Conservation (phyloP, 495 filamentous ascomycete species). For the Podospora didyma region DNA sequence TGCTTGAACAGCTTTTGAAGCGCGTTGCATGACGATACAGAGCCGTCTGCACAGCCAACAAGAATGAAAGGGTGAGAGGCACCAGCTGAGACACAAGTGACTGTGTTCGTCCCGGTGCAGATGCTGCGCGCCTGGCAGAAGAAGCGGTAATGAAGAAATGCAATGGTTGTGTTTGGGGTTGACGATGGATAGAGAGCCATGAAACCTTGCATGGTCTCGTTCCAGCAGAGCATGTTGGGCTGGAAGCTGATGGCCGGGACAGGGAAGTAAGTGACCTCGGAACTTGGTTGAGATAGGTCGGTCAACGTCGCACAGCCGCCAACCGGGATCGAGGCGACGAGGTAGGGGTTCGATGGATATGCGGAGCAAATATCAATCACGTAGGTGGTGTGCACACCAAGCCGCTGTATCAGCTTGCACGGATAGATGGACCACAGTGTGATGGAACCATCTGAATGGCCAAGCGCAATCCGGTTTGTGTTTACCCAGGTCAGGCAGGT, state of each 20-base stretch:
- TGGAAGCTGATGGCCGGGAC: slow-evolving; percentile 42
- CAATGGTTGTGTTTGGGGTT: slow-evolving; percentile 42
- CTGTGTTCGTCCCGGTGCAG: slow-evolving; percentile 39
- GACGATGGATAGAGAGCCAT: slow-evolving; percentile 42
- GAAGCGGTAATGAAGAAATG: slow-evolving; percentile 41
- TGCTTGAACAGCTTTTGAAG: slow-evolving; percentile 44
- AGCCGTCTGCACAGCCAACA: slow-evolving; percentile 40
- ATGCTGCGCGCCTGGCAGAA: slow-evolving; percentile 44
- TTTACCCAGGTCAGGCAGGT: slow-evolving; percentile 47
- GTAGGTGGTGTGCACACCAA: slow-evolving; percentile 38
- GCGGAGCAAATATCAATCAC: slow-evolving; percentile 46
- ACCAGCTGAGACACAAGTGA: slow-evolving; percentile 41
- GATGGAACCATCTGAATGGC: slow-evolving; percentile 45
- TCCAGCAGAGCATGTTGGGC: slow-evolving; percentile 44
- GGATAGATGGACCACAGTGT: slow-evolving; percentile 46
- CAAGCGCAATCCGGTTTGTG: slow-evolving; percentile 43
- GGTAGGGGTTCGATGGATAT: slow-evolving; percentile 42
- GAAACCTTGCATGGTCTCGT: slow-evolving; percentile 42
- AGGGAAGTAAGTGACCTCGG: slow-evolving; percentile 42
- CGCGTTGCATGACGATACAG: slow-evolving; percentile 41
- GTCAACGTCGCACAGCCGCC: slow-evolving; percentile 43
- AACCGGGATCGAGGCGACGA: slow-evolving; percentile 42
- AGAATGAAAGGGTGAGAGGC: slow-evolving; percentile 42
- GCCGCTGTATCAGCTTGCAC: slow-evolving; percentile 32
- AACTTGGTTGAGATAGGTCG: slow-evolving; percentile 41